These are phyloP conservation scores for Cordyceps tenuipes DNA, from an alignment of 2,329 filamentous ascomycete genomes.

Conservation along the genomic window DNA sequence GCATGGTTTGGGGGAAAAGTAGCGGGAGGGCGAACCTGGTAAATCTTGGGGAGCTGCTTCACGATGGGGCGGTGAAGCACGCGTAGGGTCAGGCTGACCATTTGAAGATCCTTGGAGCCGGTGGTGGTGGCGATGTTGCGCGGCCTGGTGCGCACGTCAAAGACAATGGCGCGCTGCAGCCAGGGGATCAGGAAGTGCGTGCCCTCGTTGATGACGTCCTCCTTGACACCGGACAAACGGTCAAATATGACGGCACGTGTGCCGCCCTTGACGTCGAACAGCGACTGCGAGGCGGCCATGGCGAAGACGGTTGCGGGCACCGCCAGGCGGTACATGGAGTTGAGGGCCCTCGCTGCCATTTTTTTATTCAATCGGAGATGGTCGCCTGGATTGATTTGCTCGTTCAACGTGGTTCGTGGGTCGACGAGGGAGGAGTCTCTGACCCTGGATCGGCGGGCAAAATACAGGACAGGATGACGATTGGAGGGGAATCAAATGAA, in stretches of 20 bases:
- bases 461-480: slow-evolving; percentile 1
- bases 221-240: slow-evolving; percentile 83
- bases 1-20: too few relatives aligned
- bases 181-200: slow-evolving; percentile 95
- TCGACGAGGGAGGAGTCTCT: neutral
- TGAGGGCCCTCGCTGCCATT: slow-evolving; percentile 52
- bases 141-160: slow-evolving; percentile 95
- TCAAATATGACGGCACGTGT: slow-evolving; percentile 97
- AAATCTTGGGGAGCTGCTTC: slow-evolving; percentile 88
- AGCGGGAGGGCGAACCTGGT: slow-evolving; percentile 64
- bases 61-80: slow-evolving; percentile 94
- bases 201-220: slow-evolving; percentile 86
- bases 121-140: slow-evolving; percentile 97
- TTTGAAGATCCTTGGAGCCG: slow-evolving; percentile 97
- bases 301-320: slow-evolving; percentile 65
- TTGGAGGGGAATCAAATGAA: neutral
- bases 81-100: slow-evolving; percentile 96
- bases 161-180: slow-evolving; percentile 90
- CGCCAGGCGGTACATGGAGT: slow-evolving; percentile 57
- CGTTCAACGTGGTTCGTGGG: neutral
- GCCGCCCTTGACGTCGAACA: slow-evolving; percentile 97
- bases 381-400: neutral
- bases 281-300: slow-evolving; percentile 63
- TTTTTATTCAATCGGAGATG: slow-evolving; percentile 12
- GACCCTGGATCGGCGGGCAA: neutral